Conservation (phyloP, 1,284 basidiomycete species). For the Rhodotorula mucilaginosa region DNA sequence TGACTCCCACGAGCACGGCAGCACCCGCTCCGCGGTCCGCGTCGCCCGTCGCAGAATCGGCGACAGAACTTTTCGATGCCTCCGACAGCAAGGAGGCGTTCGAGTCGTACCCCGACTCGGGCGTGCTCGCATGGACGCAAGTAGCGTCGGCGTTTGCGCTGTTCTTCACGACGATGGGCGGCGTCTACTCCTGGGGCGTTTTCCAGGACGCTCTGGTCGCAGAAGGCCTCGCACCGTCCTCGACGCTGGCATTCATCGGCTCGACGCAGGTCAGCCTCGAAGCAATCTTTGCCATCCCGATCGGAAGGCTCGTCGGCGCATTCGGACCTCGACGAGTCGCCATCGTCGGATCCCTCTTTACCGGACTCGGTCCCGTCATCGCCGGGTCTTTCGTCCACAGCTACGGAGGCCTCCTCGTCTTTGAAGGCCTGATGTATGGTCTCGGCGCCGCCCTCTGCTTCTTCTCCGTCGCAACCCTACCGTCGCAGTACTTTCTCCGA, state of each 20-base stretch:
- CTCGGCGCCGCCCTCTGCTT: conserved; percentile 22
- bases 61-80: not conserved
- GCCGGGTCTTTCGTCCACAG: conserved; percentile 21
- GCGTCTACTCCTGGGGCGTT: conserved; percentile 26
- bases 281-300: conserved; percentile 27
- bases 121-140: conserved; percentile 12
- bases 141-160: conserved; percentile 14
- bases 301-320: conserved; percentile 10
- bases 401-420: conserved; percentile 20
- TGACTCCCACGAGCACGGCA: not conserved
- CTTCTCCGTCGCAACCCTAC: conserved; percentile 16
- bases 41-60: not conserved
- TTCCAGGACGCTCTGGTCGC: conserved; percentile 24
- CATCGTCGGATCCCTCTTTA: conserved; percentile 8
- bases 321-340: conserved; percentile 22
- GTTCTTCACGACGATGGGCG: conserved; percentile 24
- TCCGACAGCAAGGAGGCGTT: conserved; percentile 10
- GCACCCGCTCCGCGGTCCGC: not conserved
- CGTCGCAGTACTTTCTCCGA: conserved; percentile 23
- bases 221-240: not conserved
- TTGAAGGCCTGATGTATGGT: conserved; percentile 24
- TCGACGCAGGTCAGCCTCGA: conserved; percentile 11
- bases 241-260: conserved; percentile 28
- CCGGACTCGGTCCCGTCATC: conserved; percentile 17
- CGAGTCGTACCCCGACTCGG: conserved; percentile 33